phyloP scores from a whole-genome alignment of 768 basidiomycete species.

The Kwoniella sp. region DNA sequence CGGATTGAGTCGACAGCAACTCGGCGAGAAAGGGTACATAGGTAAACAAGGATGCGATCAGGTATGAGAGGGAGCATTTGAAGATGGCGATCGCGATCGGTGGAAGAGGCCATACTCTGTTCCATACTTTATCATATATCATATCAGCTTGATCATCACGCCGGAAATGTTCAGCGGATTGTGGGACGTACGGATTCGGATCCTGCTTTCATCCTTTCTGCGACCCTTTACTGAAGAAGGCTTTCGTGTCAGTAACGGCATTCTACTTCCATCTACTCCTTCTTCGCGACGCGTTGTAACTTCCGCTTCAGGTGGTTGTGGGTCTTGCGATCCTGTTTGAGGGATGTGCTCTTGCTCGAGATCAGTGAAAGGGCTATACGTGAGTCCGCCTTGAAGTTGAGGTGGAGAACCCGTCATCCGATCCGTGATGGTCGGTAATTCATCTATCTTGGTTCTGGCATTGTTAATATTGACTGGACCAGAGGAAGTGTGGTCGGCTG shows the following conservation, averaged over 20 bases:
- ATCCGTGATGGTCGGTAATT: conserved; percentile 9
- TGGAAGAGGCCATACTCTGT: conserved; percentile 34
- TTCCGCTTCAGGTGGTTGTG: background rate
- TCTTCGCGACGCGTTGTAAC: background rate
- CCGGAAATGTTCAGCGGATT: no score
- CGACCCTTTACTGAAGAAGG: background rate
- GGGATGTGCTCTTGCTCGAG: background rate
- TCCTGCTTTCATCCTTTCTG: background rate
- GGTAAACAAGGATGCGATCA: conserved; percentile 88
- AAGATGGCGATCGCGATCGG: conserved; percentile 59
- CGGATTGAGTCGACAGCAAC: conserved; percentile 60
- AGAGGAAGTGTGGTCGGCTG: background rate
- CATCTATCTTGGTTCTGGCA: background rate
- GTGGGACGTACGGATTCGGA: background rate
- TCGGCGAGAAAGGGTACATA: conserved; percentile 75
- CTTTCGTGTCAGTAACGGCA: background rate
- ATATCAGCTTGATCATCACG: no score
- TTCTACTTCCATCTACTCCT: background rate
- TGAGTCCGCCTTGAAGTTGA: background rate
- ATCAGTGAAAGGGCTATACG: conserved; percentile 3
- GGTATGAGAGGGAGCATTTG: conserved; percentile 90
- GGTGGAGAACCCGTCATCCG: conserved; percentile 11
- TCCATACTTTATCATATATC: conserved; percentile 1
- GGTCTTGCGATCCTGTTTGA: background rate
- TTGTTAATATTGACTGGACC: conserved; percentile 1